These are phyloP conservation scores for Colletotrichum gloeosporioides DNA, from an alignment of 2,329 filamentous ascomycete species.

Conservation along the genomic window DNA sequence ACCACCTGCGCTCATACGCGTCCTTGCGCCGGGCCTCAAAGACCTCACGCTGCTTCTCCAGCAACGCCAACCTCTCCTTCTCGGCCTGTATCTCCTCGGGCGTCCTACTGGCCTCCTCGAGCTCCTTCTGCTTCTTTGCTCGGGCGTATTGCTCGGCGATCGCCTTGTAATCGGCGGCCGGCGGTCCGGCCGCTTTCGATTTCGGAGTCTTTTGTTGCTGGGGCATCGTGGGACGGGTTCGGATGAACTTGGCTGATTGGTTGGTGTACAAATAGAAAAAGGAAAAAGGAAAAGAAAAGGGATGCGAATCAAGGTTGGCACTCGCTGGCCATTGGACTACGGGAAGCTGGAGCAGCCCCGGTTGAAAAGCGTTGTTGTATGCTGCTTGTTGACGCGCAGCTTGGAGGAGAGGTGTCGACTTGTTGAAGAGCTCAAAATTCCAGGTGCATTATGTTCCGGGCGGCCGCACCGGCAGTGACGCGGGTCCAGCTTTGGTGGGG, in stretches of 20 bases:
- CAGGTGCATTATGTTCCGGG: constrained; percentile 1
- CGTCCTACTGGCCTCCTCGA: constrained; percentile 41
- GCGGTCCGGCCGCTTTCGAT: constrained; percentile 1
- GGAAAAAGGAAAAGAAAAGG: constrained; percentile 5
- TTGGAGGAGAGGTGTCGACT: not conserved
- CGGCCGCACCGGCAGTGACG: not conserved
- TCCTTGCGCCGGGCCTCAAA: constrained; percentile 54
- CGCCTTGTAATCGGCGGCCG: constrained; percentile 52
- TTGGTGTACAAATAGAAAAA: constrained; percentile 15
- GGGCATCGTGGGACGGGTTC: constrained; percentile 10
- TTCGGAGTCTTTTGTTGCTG: constrained; percentile 13
- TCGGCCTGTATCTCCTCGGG: constrained; percentile 25
- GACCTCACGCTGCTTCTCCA: constrained; percentile 49
- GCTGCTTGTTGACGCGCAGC: not conserved
- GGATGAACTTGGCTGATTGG: not conserved
- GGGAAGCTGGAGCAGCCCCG: constrained; percentile 12
- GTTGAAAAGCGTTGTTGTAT: not conserved
- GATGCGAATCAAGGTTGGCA: constrained; percentile 10
- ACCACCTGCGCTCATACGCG: constrained; percentile 58
- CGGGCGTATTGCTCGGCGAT: constrained; percentile 60
- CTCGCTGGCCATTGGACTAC: constrained; percentile 15
- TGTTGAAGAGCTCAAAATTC: constrained; percentile 17
- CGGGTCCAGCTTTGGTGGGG: constrained; percentile 17
- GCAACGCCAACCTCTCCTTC: constrained; percentile 38
- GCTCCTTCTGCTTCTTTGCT: constrained; percentile 55